Percentiles rank a stretch among this genome's conserved stretches.
phyloP scores from a whole-genome alignment of 1,284 basidiomycete species.

The Apiotrichum sp. region DNA sequence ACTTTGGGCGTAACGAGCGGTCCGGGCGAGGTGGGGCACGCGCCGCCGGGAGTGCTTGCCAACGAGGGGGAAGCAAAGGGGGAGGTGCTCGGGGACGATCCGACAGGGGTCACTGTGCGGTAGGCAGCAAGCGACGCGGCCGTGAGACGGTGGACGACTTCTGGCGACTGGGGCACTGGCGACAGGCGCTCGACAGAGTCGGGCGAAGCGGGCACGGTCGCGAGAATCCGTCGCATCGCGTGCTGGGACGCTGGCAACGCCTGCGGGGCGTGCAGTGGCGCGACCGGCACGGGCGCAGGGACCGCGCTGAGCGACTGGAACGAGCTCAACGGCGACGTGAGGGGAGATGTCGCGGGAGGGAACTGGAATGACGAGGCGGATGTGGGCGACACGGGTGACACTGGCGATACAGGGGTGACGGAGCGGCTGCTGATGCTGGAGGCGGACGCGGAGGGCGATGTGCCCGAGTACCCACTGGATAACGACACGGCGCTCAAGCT shows the following conservation, averaged over 20 bases:
- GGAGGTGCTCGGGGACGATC: not conserved
- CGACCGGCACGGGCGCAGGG: too few relatives aligned
- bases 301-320: too few relatives aligned
- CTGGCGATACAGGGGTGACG: not conserved
- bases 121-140: not conserved
- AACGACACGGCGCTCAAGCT: not conserved
- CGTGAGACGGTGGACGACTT: too few relatives aligned
- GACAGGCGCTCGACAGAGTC: not conserved
- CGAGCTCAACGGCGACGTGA: too few relatives aligned
- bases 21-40: not conserved
- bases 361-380: too few relatives aligned
- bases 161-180: not conserved
- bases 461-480: too few relatives aligned
- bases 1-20: not conserved
- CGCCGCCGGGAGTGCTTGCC: slow-evolving; percentile 1
- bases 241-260: not conserved
- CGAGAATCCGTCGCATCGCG: not conserved
- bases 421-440: not conserved
- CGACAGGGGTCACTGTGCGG: not conserved
- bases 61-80: not conserved
- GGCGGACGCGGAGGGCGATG: too few relatives aligned
- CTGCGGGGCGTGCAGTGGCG: too few relatives aligned
- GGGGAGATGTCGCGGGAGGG: not conserved
- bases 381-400: not conserved
- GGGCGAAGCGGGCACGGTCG: not conserved